Percentiles rank a stretch among this genome's conserved stretches.
Conservation (phyloP, 495 filamentous ascomycete species). For the Penicillium lagena region DNA sequence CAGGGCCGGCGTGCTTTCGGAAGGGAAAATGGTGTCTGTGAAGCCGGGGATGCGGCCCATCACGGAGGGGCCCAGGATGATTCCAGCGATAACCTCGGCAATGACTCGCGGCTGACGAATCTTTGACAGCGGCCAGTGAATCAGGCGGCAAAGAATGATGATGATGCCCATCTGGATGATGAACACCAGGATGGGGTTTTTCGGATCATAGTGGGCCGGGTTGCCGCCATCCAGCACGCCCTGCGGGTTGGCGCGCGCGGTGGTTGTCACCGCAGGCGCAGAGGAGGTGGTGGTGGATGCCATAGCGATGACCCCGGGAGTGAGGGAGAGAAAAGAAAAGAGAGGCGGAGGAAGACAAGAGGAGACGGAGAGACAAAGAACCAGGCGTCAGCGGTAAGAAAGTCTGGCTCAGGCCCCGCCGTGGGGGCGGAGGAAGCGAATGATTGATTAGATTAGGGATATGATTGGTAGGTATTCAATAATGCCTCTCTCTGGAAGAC, state of each 20-base stretch:
- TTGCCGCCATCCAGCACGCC: conserved; percentile 68
- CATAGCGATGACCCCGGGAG: no score
- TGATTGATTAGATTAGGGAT: no score
- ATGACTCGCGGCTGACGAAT: conserved; percentile 90
- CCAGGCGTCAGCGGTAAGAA: no score
- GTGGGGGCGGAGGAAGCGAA: no score
- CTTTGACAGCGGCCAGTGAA: conserved; percentile 79
- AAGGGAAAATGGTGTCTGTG: conserved; percentile 68
- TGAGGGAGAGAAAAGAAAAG: no score
- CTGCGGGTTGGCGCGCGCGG: conserved; percentile 16
- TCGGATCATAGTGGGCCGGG: conserved; percentile 62
- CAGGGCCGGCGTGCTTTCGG: conserved; percentile 64
- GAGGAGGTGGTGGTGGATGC: no score
- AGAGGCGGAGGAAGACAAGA: no score
- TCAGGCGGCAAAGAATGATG: conserved; percentile 78
- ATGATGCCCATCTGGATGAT: conserved; percentile 90
- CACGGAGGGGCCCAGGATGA: conserved; percentile 82
- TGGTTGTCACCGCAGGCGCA: no score
- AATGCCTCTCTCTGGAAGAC: no score
- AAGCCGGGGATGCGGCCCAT: conserved; percentile 82
- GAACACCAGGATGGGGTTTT: conserved; percentile 86
- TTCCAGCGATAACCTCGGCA: conserved; percentile 90
- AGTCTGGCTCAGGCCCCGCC: no score
- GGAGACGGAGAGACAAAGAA: no score
- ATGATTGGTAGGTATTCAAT: no score